phyloP scores from a whole-genome alignment of 2,329 filamentous ascomycete species.

The Zymoseptoria crescenta region DNA sequence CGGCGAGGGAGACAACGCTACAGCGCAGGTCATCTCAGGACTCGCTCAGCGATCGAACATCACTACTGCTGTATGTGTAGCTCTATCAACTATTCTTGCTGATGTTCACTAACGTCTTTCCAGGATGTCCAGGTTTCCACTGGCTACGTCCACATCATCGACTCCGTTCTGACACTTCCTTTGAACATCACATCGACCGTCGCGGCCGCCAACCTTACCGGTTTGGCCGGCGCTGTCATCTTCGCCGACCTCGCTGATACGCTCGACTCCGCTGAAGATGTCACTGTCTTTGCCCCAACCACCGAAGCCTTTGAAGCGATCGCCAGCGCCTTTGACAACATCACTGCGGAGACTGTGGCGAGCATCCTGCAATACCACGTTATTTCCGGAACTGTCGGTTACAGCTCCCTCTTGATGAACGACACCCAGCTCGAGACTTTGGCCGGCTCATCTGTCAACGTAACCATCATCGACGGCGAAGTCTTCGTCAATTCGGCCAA shows the following conservation, averaged over 20 bases:
- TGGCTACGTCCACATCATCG: constrained; percentile 42
- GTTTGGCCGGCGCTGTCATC: constrained; percentile 36
- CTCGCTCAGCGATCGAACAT: constrained; percentile 44
- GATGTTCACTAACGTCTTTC: not conserved
- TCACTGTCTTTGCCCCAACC: constrained; percentile 59
- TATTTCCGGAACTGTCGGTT: constrained; percentile 47
- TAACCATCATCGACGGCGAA: constrained; percentile 31
- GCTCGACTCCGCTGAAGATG: constrained; percentile 37
- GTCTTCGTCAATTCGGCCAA: constrained; percentile 40
- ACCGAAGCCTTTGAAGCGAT: constrained; percentile 54
- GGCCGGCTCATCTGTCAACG: constrained; percentile 33
- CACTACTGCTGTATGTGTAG: constrained; percentile 39
- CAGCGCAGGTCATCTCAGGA: constrained; percentile 47
- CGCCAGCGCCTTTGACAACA: constrained; percentile 43
- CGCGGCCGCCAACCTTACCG: constrained; percentile 28
- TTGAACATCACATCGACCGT: constrained; percentile 17
- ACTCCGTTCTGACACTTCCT: constrained; percentile 37
- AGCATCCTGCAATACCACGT: constrained; percentile 58
- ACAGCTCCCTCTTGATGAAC: constrained; percentile 39
- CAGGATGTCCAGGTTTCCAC: constrained; percentile 18
- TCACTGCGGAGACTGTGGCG: constrained; percentile 43
- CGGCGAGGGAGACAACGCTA: constrained; percentile 28
- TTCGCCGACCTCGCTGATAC: constrained; percentile 33
- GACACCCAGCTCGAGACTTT: constrained; percentile 30
- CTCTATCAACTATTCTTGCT: not conserved